phyloP scores from a whole-genome alignment of 2,329 filamentous ascomycete genomes.

The Aurifilum marmelostoma region DNA sequence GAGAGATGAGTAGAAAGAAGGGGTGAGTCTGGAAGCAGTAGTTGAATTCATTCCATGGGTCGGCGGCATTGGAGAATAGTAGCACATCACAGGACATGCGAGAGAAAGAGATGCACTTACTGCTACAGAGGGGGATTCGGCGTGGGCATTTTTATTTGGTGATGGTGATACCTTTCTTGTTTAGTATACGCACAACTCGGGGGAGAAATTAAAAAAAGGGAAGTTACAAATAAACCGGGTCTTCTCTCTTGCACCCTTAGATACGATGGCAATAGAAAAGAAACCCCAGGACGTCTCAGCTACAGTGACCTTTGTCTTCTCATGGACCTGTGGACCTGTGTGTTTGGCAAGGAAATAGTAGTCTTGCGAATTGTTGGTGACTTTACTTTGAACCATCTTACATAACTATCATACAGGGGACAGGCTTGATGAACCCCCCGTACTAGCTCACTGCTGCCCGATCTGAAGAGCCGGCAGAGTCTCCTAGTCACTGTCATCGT shows the following conservation, averaged over 20 bases:
- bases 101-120: constrained; percentile 8
- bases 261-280: neutral
- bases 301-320: no score
- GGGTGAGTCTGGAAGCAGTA: neutral
- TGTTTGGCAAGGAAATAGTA: neutral
- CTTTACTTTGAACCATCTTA: neutral
- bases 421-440: neutral
- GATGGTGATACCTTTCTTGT: constrained; percentile 24
- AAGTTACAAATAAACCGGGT: neutral
- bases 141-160: constrained; percentile 10
- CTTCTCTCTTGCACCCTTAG: neutral
- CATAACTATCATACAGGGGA: neutral
- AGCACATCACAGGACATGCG: neutral
- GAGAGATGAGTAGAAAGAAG: neutral
- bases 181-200: constrained; percentile 17
- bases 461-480: neutral
- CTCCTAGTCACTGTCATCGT: constrained; percentile 43
- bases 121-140: neutral
- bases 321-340: neutral
- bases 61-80: neutral
- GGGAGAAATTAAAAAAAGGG: neutral
- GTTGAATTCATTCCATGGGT: neutral
- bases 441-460: neutral
- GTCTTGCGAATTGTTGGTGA: neutral
- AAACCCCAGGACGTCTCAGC: no score